These are phyloP conservation scores for Coemansia reversa DNA, from an alignment of 192 early-diverging fungal species.

Conservation along the genomic window DNA sequence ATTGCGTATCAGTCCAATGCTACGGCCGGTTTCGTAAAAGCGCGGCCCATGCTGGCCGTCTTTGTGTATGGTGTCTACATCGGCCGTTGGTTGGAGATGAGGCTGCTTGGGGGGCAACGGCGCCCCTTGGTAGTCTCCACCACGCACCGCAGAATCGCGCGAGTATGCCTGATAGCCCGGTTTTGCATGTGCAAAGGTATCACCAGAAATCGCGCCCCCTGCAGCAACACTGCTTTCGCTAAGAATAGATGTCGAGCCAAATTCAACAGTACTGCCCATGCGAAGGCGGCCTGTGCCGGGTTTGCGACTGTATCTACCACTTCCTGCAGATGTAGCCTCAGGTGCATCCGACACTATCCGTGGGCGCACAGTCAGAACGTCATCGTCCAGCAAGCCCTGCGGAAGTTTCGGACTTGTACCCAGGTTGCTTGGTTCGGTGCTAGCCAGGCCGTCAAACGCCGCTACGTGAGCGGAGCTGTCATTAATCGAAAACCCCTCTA, in stretches of 20 bases:
- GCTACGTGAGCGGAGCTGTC: slow-evolving; percentile 24
- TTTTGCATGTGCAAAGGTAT: slow-evolving; percentile 8
- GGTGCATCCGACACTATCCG: not conserved
- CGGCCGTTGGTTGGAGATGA: slow-evolving; percentile 10
- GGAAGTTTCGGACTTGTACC: slow-evolving; percentile 54
- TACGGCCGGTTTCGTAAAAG: slow-evolving; percentile 34
- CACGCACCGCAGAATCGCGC: not conserved
- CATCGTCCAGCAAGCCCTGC: slow-evolving; percentile 50
- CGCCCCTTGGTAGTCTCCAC: not conserved
- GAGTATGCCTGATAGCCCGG: slow-evolving; percentile 1
- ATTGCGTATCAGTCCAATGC: slow-evolving; percentile 40
- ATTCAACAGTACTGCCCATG: slow-evolving; percentile 19
- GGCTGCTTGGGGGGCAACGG: slow-evolving; percentile 1
- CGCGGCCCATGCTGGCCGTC: slow-evolving; percentile 22
- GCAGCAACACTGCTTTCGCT: not conserved
- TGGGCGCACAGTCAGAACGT: slow-evolving; percentile 17
- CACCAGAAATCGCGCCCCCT: not conserved
- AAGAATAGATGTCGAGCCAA: slow-evolving; percentile 8
- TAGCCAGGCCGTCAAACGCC: slow-evolving; percentile 30
- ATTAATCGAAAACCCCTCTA: slow-evolving; percentile 47
- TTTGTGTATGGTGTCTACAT: slow-evolving; percentile 7
- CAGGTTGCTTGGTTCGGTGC: slow-evolving; percentile 24
- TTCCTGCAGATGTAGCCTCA: not conserved
- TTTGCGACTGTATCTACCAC: slow-evolving; percentile 1
- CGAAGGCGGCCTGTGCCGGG: slow-evolving; percentile 3